These are phyloP conservation scores for Fusarium caatingaense DNA, from an alignment of 2,329 filamentous ascomycete genomes.

Conservation along the genomic window DNA sequence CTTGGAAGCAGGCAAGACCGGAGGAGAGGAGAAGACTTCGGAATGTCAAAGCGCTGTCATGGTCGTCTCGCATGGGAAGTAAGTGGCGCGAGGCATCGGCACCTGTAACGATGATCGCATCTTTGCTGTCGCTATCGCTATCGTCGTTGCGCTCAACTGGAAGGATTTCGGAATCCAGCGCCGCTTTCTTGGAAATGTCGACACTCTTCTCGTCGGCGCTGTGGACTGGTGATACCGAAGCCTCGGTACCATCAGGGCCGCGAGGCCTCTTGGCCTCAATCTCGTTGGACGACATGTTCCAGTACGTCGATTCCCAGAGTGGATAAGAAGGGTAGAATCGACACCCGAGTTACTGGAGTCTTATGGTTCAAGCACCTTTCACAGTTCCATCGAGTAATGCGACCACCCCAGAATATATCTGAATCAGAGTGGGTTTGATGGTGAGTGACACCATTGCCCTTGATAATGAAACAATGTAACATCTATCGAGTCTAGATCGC, in stretches of 20 bases:
- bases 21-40: slow-evolving; percentile 64
- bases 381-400: neutral
- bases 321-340: neutral
- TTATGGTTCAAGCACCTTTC: neutral
- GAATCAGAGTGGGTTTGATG: neutral
- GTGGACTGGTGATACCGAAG: slow-evolving; percentile 34
- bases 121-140: slow-evolving; percentile 52
- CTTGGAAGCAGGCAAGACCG: slow-evolving; percentile 62
- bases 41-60: slow-evolving; percentile 63
- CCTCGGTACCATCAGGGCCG: slow-evolving; percentile 8
- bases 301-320: neutral
- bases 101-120: slow-evolving; percentile 63
- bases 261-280: slow-evolving; percentile 18
- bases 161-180: slow-evolving; percentile 1
- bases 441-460: slow-evolving; percentile 17
- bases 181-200: slow-evolving; percentile 3
- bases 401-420: slow-evolving; percentile 7
- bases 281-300: slow-evolving; percentile 10
- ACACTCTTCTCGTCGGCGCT: slow-evolving; percentile 33
- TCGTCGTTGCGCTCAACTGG: slow-evolving; percentile 36
- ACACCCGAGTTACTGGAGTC: neutral
- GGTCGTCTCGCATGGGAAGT: slow-evolving; percentile 64
- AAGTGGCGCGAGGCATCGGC: slow-evolving; percentile 62
- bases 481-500: slow-evolving; percentile 1
- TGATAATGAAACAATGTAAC: slow-evolving; percentile 23